Conservation (phyloP, 1,284 basidiomycete species). For the Tetrapyrgos nigripes region DNA sequence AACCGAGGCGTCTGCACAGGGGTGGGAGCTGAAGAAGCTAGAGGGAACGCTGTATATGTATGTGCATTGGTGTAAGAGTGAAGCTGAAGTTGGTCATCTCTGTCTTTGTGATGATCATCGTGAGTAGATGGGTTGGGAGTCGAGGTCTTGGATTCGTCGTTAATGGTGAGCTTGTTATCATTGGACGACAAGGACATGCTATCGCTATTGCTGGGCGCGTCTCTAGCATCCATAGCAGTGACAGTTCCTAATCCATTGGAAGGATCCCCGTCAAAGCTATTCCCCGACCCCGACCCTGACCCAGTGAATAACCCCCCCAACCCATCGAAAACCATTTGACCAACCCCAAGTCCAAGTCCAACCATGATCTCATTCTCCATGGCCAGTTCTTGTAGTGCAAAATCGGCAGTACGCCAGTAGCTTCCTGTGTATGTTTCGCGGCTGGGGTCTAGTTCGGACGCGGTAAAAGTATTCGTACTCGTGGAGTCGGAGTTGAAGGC, state of each 20-base stretch:
- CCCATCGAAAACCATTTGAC: not conserved
- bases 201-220: no score
- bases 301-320: no score
- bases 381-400: constrained; percentile 3
- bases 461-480: not conserved
- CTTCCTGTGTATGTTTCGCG: constrained; percentile 15
- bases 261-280: no score
- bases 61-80: not conserved
- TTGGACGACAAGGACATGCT: no score
- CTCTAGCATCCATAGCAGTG: no score
- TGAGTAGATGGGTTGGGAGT: no score
- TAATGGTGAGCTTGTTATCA: no score
- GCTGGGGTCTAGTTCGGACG: not conserved
- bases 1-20: not conserved
- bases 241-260: no score
- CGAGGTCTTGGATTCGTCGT: no score
- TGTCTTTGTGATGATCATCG: not conserved
- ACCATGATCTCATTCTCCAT: not conserved
- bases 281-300: no score
- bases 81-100: no score
- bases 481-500: not conserved
- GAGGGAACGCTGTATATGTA: not conserved
- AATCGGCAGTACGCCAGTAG: constrained; percentile 16
- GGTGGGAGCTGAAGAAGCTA: not conserved
- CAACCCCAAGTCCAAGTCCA: not conserved